phyloP scores from a whole-genome alignment of 78 protist genomes.

The slime mould (Dictyostelium discoideum) region DNA sequence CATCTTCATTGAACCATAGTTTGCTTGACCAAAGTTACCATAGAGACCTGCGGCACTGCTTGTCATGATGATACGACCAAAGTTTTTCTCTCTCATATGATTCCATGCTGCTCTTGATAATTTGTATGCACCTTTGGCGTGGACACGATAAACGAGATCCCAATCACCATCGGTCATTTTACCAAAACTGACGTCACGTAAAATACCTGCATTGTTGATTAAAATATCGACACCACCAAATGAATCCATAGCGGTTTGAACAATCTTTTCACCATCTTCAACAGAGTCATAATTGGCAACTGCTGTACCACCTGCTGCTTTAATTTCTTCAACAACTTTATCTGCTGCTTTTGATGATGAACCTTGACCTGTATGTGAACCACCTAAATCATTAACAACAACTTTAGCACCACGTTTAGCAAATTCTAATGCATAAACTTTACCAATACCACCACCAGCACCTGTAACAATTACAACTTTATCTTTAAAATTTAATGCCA shows the following conservation, averaged over 20 bases:
- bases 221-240: conserved; percentile 92
- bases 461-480: conserved; percentile 91
- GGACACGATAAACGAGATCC: conserved; percentile 87
- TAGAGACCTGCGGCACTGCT: conserved; percentile 90
- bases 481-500: conserved; percentile 48
- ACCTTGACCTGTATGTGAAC: conserved; percentile 83
- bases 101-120: conserved; percentile 92
- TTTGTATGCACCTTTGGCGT: conserved; percentile 85
- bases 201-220: conserved; percentile 93
- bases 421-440: conserved; percentile 79
- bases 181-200: conserved; percentile 87
- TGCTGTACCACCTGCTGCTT: conserved; percentile 85
- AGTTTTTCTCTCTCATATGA: conserved; percentile 84
- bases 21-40: conserved; percentile 94
- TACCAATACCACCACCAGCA: conserved; percentile 90
- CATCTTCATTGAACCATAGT: conserved; percentile 89
- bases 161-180: conserved; percentile 90
- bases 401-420: conserved; percentile 91
- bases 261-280: conserved; percentile 85
- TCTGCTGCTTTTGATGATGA: conserved; percentile 84
- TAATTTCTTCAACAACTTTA: conserved; percentile 89
- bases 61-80: conserved; percentile 89
- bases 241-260: conserved; percentile 83
- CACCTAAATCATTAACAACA: conserved; percentile 92
- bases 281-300: conserved; percentile 92